Conservation (phyloP, 2,329 filamentous ascomycete species). For the Xylariaceae sp. region DNA sequence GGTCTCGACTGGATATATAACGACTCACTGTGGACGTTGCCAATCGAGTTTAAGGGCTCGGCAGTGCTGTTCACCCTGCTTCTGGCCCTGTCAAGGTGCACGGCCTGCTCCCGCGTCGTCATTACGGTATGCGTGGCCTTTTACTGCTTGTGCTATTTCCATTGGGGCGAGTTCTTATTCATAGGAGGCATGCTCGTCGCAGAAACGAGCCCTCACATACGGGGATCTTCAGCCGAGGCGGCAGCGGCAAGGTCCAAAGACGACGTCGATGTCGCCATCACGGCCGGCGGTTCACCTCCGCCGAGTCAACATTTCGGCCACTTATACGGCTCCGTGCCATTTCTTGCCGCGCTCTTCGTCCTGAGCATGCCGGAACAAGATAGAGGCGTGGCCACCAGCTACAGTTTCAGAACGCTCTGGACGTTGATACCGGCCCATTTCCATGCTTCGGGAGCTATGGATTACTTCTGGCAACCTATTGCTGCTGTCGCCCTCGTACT, state of each 20-base stretch:
- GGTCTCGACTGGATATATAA: constrained; percentile 26
- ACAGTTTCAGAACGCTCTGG: constrained; percentile 21
- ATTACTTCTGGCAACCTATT: constrained; percentile 29
- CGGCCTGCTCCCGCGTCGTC: constrained; percentile 19
- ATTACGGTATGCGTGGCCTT: constrained; percentile 17
- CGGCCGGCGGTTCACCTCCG: background rate
- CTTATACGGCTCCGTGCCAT: background rate
- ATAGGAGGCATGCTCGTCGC: constrained; percentile 31
- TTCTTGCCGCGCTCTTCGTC: constrained; percentile 17
- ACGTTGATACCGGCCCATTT: constrained; percentile 22
- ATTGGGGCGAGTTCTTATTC: constrained; percentile 31
- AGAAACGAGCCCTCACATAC: constrained; percentile 18
- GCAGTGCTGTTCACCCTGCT: constrained; percentile 33
- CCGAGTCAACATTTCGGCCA: background rate
- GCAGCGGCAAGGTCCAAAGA: background rate
- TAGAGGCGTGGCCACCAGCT: constrained; percentile 18
- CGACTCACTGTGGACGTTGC: constrained; percentile 35
- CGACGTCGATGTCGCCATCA: background rate
- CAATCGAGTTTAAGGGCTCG: constrained; percentile 34
- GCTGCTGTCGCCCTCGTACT: constrained; percentile 27
- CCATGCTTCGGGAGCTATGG: constrained; percentile 5
- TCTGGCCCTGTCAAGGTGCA: constrained; percentile 28
- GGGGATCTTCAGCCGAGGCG: background rate
- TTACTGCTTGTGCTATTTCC: constrained; percentile 25
- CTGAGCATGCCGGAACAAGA: constrained; percentile 24